These are phyloP conservation scores for Termitomyces sp. DNA, from an alignment of 768 basidiomycete genomes.

Conservation along the genomic window DNA sequence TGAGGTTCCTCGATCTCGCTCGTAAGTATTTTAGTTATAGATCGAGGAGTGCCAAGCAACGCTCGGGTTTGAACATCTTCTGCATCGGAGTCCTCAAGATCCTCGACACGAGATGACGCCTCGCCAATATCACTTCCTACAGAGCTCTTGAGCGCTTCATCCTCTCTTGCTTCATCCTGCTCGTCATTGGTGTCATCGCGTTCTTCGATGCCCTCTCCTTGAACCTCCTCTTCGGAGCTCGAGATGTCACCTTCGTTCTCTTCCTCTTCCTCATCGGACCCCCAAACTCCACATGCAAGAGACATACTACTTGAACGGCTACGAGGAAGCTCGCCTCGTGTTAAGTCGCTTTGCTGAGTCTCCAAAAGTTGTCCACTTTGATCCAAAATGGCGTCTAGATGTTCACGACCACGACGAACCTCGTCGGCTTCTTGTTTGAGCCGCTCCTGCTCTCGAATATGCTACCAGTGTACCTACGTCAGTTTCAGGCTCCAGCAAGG, in stretches of 20 bases:
- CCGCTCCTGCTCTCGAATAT: conserved; percentile 70
- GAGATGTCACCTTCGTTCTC: conserved; percentile 31
- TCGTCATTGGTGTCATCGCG: conserved; percentile 17
- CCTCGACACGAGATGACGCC: not conserved
- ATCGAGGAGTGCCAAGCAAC: conserved; percentile 13
- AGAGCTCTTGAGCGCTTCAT: conserved; percentile 6
- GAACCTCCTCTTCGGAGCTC: conserved; percentile 26
- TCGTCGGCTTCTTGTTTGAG: conserved; percentile 72
- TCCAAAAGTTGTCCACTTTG: conserved; percentile 85
- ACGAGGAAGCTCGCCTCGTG: conserved; percentile 42
- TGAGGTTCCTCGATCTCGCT: not conserved
- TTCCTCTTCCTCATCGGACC: conserved; percentile 35
- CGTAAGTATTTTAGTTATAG: not conserved
- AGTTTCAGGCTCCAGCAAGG: not conserved
- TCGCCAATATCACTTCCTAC: conserved; percentile 1
- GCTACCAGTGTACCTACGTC: conserved; percentile 34
- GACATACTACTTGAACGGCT: conserved; percentile 60
- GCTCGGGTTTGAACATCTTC: conserved; percentile 15
- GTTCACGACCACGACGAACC: conserved; percentile 72
- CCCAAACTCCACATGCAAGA: conserved; percentile 31
- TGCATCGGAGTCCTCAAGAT: conserved; percentile 4
- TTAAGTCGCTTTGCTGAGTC: conserved; percentile 74
- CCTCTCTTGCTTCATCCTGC: conserved; percentile 11
- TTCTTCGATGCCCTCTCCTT: conserved; percentile 33
- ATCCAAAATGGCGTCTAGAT: conserved; percentile 87